These are phyloP conservation scores for Candida sp. DNA, from an alignment of 1,139 yeast species.

Conservation along the genomic window DNA sequence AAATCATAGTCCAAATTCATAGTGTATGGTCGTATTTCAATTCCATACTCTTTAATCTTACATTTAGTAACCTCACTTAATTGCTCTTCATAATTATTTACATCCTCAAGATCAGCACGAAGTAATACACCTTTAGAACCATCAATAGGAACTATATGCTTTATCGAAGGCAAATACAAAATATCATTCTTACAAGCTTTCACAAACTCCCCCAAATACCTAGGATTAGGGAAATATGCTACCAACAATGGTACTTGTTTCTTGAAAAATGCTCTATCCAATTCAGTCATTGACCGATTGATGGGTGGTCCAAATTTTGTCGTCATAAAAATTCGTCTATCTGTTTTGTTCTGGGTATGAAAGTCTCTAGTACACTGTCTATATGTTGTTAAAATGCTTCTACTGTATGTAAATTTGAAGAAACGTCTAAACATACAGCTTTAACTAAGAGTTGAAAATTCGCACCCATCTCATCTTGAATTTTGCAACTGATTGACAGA, in stretches of 20 bases:
- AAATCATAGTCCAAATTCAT: constrained; percentile 65
- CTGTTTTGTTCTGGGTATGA: constrained; percentile 20
- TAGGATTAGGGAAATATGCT: constrained; percentile 69
- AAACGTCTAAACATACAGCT: neutral
- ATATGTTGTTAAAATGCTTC: neutral
- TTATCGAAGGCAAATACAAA: constrained; percentile 58
- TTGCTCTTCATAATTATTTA: constrained; percentile 31
- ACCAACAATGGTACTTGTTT: constrained; percentile 57
- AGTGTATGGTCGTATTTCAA: constrained; percentile 49
- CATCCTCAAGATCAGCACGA: constrained; percentile 44
- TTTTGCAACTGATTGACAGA: neutral
- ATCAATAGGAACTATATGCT: constrained; percentile 57
- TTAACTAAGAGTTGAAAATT: neutral
- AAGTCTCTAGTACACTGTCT: neutral
- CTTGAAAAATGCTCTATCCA: constrained; percentile 65
- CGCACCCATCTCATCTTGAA: constrained; percentile 5
- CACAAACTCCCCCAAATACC: constrained; percentile 51
- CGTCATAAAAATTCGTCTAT: constrained; percentile 25
- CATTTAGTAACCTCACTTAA: constrained; percentile 42
- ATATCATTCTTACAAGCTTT: constrained; percentile 54
- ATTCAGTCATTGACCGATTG: constrained; percentile 57
- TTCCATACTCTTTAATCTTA: constrained; percentile 44
- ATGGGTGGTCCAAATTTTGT: constrained; percentile 60
- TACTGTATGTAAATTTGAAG: neutral
- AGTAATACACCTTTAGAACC: constrained; percentile 62